Conservation (phyloP, 768 basidiomycete species). For the Tricholoma terreum region DNA sequence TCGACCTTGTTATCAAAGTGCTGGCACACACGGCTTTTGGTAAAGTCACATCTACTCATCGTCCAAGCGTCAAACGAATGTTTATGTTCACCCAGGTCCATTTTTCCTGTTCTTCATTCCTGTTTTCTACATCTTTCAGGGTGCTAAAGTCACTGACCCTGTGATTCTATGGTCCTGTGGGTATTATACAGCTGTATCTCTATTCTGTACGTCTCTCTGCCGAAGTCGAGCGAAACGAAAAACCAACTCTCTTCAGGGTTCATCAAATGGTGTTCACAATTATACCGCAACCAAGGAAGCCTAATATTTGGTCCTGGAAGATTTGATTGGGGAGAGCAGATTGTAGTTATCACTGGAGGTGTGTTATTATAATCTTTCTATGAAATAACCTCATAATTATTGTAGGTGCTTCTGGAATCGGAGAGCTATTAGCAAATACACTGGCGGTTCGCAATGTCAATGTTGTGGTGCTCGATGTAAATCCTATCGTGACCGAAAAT, state of each 20-base stretch:
- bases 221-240: not conserved
- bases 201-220: slow-evolving; percentile 58
- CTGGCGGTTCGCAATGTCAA: slow-evolving; percentile 77
- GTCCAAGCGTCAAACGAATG: not conserved
- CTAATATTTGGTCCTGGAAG: slow-evolving; percentile 56
- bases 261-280: slow-evolving; percentile 62
- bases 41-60: slow-evolving; percentile 30
- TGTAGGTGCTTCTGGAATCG: slow-evolving; percentile 84
- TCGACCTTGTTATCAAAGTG: slow-evolving; percentile 80
- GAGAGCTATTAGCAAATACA: slow-evolving; percentile 84
- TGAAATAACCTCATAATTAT: not conserved
- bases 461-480: slow-evolving; percentile 84
- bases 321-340: slow-evolving; percentile 85
- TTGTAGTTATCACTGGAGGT: slow-evolving; percentile 93
- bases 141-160: slow-evolving; percentile 47
- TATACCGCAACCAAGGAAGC: slow-evolving; percentile 75
- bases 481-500: slow-evolving; percentile 73
- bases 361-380: slow-evolving; percentile 16
- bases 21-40: slow-evolving; percentile 77
- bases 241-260: slow-evolving; percentile 44
- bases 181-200: slow-evolving; percentile 59
- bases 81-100: slow-evolving; percentile 52
- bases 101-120: slow-evolving; percentile 84
- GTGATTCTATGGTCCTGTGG: slow-evolving; percentile 46
- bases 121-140: slow-evolving; percentile 73